A percentile compares a stretch with the other conserved stretches of the same genome.
Evolutionary conservation across 768 basidiomycete genomes (phyloP).

Genomic region (Suillus variegatus): DNA sequence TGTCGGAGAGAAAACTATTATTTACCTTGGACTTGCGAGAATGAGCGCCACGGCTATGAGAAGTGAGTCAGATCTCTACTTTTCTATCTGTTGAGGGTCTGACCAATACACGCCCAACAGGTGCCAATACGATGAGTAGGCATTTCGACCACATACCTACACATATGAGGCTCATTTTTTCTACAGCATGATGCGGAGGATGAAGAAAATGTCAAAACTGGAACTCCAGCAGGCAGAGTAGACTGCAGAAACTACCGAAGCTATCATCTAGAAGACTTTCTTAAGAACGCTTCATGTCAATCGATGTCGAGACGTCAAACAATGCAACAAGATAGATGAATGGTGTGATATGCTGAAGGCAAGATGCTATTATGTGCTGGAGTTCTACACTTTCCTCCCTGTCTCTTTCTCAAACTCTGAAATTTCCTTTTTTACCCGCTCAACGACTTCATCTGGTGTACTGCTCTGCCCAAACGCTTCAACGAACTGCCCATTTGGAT

Average conservation of each 20-base stretch:
- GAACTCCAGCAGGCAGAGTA: conserved; percentile 51
- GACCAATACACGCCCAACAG: conserved; percentile 37
- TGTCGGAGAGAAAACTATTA: conserved; percentile 80
- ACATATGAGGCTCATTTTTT: conserved; percentile 5
- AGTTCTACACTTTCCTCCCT: conserved; percentile 30
- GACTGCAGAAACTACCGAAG: conserved; percentile 25
- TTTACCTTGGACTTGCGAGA: conserved; percentile 92
- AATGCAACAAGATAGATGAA: conserved; percentile 14
- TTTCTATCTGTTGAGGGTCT: neutral
- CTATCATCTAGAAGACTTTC: conserved; percentile 3
- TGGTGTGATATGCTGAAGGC: conserved; percentile 9
- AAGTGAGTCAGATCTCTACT: conserved; percentile 50
- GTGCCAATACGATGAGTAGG: conserved; percentile 92
- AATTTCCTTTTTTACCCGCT: conserved; percentile 58
- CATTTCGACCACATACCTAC: conserved; percentile 4
- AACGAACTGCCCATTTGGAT: conserved; percentile 90
- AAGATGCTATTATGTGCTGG: conserved; percentile 4
- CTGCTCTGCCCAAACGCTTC: conserved; percentile 94
- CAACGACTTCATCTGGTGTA: conserved; percentile 65
- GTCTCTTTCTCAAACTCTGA: conserved; percentile 40
- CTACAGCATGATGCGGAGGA: conserved; percentile 79
- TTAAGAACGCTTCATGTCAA: neutral
- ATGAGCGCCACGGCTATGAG: conserved; percentile 85
- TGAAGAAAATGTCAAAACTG: conserved; percentile 80
- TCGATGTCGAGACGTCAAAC: neutral